Evolutionary conservation across 495 filamentous ascomycete species (phyloP), one percentile per base, ranked within the genome.

Genomic region (Geoglossum glabrum): DNA sequence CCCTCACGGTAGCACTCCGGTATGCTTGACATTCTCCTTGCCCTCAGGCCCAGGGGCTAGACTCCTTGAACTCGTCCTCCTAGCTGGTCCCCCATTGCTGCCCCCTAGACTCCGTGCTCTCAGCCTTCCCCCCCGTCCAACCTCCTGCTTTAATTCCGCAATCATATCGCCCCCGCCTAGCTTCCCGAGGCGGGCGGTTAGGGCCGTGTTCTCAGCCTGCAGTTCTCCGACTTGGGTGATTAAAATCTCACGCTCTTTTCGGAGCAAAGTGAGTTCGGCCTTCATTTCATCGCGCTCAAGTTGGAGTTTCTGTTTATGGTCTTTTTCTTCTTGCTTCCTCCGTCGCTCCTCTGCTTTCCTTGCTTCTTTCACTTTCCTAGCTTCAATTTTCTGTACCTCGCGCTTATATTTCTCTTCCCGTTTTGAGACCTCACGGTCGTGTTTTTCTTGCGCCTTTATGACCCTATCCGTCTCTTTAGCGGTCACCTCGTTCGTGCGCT

Each of bases 391-490:
- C 59, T 70, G 69, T 3, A 85, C 59, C 62, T 87, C 81, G 4
- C 72, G 72, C 63, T 74, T 67, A 65, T 80, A 82, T 59, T 78
- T 82, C 60, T 86, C 79, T 60, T 84, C 75, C 58, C 81, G 73
- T 65, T 79, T 81, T 56, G 74, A 69, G 8, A 79, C 64, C 66
- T 85, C 79, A 19, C 68, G 61, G 62, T 77, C 72, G 67, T 84
- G 77, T 59, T 77, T 75, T 64, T 86, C 77, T 54, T 75, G 70
- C 46, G 79, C 65, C 68, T 79, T 77, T 54, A 68, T 63, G 43
- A 78, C 50, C 9, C 64, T 62, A 15, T 43, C 34, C 21, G 34
- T 19, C 5, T 65, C 59, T 46, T 64, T 64, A 10, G 28, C 23
- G 4, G 73, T 69, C 51, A 64, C 64, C 64, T 69, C 74, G 61